Percentiles rank a stretch among this genome's conserved stretches.
Conservation (phyloP, 352 stramenopile genomes). For the Pythium scleroteichum region DNA sequence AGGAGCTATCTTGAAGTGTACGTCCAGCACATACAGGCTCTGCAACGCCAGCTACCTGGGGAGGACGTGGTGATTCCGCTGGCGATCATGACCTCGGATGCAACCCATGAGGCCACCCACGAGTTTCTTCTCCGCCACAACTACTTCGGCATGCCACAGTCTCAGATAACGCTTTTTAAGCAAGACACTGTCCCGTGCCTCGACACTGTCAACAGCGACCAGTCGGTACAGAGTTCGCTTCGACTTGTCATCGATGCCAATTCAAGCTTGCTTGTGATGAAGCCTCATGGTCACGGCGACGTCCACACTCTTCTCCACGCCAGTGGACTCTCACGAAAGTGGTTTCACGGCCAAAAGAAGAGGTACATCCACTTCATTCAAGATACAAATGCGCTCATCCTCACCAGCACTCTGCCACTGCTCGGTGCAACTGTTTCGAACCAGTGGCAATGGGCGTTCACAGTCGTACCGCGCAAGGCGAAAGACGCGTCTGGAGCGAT, state of each 20-base stretch:
- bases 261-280: slow-evolving; percentile 78
- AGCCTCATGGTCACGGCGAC: slow-evolving; percentile 98
- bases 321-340: slow-evolving; percentile 69
- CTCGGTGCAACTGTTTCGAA: slow-evolving; percentile 87
- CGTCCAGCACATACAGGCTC: slow-evolving; percentile 92
- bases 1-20: slow-evolving; percentile 94
- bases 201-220: slow-evolving; percentile 29
- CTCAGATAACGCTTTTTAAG: slow-evolving; percentile 95
- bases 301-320: slow-evolving; percentile 94
- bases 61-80: slow-evolving; percentile 77
- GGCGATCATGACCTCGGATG: slow-evolving; percentile 98
- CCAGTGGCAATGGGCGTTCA: slow-evolving; percentile 92
- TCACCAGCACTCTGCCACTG: slow-evolving; percentile 89
- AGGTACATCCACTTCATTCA: slow-evolving; percentile 95
- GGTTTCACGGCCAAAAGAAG: slow-evolving; percentile 77
- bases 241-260: slow-evolving; percentile 19
- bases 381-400: slow-evolving; percentile 96
- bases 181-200: slow-evolving; percentile 96
- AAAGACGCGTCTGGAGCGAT: slow-evolving; percentile 87
- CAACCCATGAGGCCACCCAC: slow-evolving; percentile 92
- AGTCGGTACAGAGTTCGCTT: slow-evolving; percentile 39
- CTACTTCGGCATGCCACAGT: slow-evolving; percentile 93
- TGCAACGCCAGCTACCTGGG: slow-evolving; percentile 60
- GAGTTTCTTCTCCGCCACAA: slow-evolving; percentile 89
- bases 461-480: slow-evolving; percentile 92